Evolutionary conservation across 2,329 filamentous ascomycete species (phyloP).

Genomic region (Exophiala calicioides): DNA sequence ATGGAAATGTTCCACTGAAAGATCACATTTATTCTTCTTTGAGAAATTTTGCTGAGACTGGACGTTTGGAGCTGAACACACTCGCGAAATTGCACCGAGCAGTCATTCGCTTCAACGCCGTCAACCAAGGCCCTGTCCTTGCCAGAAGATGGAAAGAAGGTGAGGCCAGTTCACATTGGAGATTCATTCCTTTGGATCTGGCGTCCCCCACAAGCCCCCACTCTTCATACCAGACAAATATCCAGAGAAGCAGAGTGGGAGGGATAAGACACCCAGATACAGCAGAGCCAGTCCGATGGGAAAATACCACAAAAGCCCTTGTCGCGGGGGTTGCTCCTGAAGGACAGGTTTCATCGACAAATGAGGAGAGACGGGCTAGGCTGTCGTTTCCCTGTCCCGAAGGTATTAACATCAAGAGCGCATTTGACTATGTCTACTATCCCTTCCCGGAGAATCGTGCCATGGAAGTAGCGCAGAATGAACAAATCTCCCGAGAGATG

Average conservation of each 20-base stretch:
- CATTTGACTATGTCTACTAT: constrained; percentile 27
- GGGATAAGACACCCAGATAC: no score
- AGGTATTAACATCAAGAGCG: constrained; percentile 21
- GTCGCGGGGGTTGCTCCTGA: no score
- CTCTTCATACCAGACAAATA: neutral
- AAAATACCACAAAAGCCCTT: no score
- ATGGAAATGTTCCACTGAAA: constrained; percentile 18
- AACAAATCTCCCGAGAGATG: constrained; percentile 26
- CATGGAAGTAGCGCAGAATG: constrained; percentile 23
- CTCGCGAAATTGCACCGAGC: constrained; percentile 23
- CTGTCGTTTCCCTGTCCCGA: constrained; percentile 14
- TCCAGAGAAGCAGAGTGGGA: no score
- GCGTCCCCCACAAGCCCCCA: neutral
- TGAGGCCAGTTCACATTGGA: constrained; percentile 4
- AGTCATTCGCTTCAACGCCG: constrained; percentile 22
- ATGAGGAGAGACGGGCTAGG: neutral
- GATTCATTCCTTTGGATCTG: neutral
- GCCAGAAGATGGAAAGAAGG: constrained; percentile 17
- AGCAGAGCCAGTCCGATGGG: no score
- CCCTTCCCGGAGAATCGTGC: constrained; percentile 28
- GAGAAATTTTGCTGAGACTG: constrained; percentile 15
- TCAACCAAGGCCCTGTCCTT: constrained; percentile 18
- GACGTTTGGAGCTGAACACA: constrained; percentile 16
- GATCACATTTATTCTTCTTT: constrained; percentile 16
- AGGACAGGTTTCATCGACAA: no score